Evolutionary conservation across 805 yeast species (phyloP).

Genomic region (Candida dendrica): DNA sequence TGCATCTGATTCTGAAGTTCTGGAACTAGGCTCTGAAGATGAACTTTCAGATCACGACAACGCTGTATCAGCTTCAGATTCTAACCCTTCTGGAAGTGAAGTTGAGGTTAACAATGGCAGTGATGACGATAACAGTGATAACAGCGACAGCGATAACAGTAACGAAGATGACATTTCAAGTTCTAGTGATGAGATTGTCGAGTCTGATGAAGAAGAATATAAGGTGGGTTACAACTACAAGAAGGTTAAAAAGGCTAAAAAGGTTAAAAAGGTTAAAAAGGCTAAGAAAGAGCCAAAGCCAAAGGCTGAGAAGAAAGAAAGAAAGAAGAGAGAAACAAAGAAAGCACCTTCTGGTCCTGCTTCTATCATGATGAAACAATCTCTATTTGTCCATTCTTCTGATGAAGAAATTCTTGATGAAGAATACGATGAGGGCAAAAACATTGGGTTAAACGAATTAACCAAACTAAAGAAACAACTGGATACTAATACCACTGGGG

Average conservation of each 20-base stretch:
- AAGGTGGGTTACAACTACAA: conserved; percentile 7
- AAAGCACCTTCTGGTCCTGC: background rate
- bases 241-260: conserved; percentile 5
- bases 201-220: background rate
- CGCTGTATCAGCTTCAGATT: conserved; percentile 4
- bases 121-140: no score
- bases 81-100: conserved; percentile 4
- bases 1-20: conserved; percentile 10
- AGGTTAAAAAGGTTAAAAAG: no score
- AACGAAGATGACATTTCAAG: background rate
- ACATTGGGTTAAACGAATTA: conserved; percentile 26
- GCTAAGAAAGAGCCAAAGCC: conserved; percentile 11
- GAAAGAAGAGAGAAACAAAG: conserved; percentile 1
- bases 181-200: background rate
- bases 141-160: no score
- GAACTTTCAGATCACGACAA: conserved; percentile 2
- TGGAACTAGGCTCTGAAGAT: conserved; percentile 12
- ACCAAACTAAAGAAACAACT: conserved; percentile 14
- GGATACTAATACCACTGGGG: conserved; percentile 3
- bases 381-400: background rate
- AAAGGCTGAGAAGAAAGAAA: background rate
- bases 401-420: conserved; percentile 10
- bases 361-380: background rate
- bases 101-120: no score
- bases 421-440: conserved; percentile 7